Conservation (phyloP, 164 flowering plant genomes). For the Chloranthus sessilifolius region DNA sequence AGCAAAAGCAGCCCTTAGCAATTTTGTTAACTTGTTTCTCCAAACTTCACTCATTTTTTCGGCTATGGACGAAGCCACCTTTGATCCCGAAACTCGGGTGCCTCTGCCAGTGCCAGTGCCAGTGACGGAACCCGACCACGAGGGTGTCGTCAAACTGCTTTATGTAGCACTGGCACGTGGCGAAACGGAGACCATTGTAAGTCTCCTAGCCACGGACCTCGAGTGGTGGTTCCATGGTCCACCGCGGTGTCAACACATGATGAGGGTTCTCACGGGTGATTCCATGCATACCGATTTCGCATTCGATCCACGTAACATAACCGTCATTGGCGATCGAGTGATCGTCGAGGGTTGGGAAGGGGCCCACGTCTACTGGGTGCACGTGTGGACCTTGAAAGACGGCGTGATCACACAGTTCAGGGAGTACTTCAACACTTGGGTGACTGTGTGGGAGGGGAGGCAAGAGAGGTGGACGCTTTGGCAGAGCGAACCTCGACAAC, state of each 20-base stretch:
- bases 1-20: neutral
- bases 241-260: constrained; percentile 74
- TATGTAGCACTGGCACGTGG: constrained; percentile 43
- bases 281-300: constrained; percentile 29
- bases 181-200: constrained; percentile 23
- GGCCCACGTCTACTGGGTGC: constrained; percentile 71
- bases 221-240: constrained; percentile 98
- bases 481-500: constrained; percentile 60
- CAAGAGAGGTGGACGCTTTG: constrained; percentile 44
- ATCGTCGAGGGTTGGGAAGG: constrained; percentile 91
- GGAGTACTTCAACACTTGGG: constrained; percentile 88
- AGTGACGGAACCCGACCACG: constrained; percentile 17
- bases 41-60: too few relatives aligned
- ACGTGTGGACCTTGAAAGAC: constrained; percentile 71
- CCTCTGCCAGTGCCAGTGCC: neutral
- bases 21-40: too few relatives aligned
- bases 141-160: constrained; percentile 29
- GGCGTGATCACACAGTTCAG: constrained; percentile 58
- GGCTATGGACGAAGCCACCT: too few relatives aligned
- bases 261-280: constrained; percentile 65
- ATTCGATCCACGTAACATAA: constrained; percentile 53
- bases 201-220: constrained; percentile 43
- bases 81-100: neutral
- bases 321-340: constrained; percentile 50
- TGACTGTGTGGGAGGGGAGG: constrained; percentile 50